Percentiles rank a stretch among this genome's conserved stretches.
These are phyloP conservation scores for Neurospora tetrasperma DNA, from an alignment of 495 filamentous ascomycete species.

Conservation along the genomic window DNA sequence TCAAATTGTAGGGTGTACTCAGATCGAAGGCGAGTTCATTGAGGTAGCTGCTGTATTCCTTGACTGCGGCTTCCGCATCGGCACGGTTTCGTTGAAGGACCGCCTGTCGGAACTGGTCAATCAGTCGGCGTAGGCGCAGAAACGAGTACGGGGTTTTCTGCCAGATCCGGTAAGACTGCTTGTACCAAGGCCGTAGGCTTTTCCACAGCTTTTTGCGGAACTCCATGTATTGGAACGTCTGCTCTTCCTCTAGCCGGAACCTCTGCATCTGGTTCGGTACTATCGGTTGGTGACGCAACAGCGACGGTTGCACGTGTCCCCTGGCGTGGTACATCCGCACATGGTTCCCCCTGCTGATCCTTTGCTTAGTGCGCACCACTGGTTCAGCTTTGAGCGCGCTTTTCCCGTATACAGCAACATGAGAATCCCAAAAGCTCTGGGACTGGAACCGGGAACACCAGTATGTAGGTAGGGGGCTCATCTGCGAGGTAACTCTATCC, in stretches of 20 bases:
- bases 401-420: not conserved
- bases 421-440: not conserved
- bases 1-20: not conserved
- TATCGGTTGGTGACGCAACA: not conserved
- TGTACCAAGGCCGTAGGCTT: not conserved
- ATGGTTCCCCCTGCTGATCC: not conserved
- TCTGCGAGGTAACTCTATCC: not conserved
- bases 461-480: not conserved
- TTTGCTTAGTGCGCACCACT: not conserved
- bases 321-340: not conserved
- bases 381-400: not conserved
- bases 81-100: not conserved
- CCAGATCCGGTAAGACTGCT: not conserved
- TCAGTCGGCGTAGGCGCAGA: not conserved
- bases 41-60: not conserved
- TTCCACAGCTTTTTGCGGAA: not conserved
- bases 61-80: not conserved
- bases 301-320: not conserved
- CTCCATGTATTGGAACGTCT: not conserved
- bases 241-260: not conserved
- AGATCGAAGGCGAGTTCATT: not conserved
- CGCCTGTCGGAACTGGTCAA: not conserved
- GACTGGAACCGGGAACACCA: not conserved
- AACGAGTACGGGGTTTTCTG: not conserved
- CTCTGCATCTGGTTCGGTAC: not conserved